Percentiles rank a stretch among this genome's conserved stretches.
phyloP scores from a whole-genome alignment of 2,329 filamentous ascomycete genomes.

The Fusarium transvaalense region DNA sequence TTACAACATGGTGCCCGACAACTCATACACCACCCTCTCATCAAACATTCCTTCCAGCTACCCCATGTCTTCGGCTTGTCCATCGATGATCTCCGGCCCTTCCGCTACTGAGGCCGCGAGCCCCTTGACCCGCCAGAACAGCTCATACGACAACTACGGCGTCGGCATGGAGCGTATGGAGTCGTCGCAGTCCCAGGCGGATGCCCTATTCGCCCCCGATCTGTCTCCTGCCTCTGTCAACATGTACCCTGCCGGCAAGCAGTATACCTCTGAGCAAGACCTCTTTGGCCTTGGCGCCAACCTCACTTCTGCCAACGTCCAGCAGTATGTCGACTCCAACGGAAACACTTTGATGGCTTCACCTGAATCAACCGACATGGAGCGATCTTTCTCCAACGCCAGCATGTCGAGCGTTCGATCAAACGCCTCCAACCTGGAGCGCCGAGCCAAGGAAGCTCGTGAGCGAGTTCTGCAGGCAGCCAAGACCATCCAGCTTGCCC shows the following conservation, averaged over 20 bases:
- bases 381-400: conserved; percentile 62
- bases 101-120: conserved; percentile 55
- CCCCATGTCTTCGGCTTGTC: conserved; percentile 55
- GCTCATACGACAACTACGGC: conserved; percentile 52
- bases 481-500: conserved; percentile 56
- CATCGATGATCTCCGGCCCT: conserved; percentile 59
- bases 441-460: conserved; percentile 62
- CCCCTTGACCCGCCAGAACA: conserved; percentile 60
- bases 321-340: conserved; percentile 51
- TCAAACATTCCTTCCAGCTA: conserved; percentile 45
- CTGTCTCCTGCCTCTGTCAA: conserved; percentile 34
- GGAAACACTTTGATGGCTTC: conserved; percentile 49
- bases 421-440: conserved; percentile 58
- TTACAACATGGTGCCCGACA: conserved; percentile 36
- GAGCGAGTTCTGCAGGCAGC: conserved; percentile 61
- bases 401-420: conserved; percentile 60
- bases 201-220: conserved; percentile 37
- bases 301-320: conserved; percentile 37
- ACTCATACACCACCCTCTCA: conserved; percentile 27
- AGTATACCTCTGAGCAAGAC: conserved; percentile 48
- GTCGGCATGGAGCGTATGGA: conserved; percentile 55
- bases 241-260: conserved; percentile 48
- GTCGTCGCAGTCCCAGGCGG: conserved; percentile 55
- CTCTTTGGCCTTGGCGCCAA: conserved; percentile 58
- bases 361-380: conserved; percentile 56